phyloP scores from a whole-genome alignment of 1,284 basidiomycete genomes.

The Hemileia vastatrix region DNA sequence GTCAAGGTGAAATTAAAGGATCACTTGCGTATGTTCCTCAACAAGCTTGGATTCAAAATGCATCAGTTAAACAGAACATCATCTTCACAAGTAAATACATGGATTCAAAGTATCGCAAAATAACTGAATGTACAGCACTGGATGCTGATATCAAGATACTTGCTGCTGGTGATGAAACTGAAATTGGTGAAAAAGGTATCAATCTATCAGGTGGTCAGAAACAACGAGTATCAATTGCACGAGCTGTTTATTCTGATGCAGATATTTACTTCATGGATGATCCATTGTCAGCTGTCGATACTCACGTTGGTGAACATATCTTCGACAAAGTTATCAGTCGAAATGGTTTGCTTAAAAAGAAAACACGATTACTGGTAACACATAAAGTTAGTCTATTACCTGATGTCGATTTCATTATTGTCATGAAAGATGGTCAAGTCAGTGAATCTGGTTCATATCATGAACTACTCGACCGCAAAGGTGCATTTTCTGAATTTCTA shows the following conservation, averaged over 20 bases:
- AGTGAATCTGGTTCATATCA: slow-evolving; percentile 65
- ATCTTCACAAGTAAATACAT: slow-evolving; percentile 75
- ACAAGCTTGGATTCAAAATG: slow-evolving; percentile 63
- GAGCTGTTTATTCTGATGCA: slow-evolving; percentile 87
- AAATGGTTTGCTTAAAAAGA: slow-evolving; percentile 31
- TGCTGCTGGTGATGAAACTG: slow-evolving; percentile 86
- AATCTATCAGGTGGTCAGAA: slow-evolving; percentile 69
- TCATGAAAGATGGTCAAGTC: slow-evolving; percentile 60
- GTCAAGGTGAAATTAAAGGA: no score
- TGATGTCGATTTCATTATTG: slow-evolving; percentile 49
- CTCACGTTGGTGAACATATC: slow-evolving; percentile 77
- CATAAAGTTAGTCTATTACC: slow-evolving; percentile 4
- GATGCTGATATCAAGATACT: slow-evolving; percentile 74
- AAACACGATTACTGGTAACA: slow-evolving; percentile 5
- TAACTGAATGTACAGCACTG: slow-evolving; percentile 62
- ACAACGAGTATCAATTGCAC: slow-evolving; percentile 54
- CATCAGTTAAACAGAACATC: slow-evolving; percentile 88
- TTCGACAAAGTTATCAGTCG: slow-evolving; percentile 73
- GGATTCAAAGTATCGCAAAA: slow-evolving; percentile 66
- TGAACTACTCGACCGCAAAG: slow-evolving; percentile 56
- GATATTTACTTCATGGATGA: slow-evolving; percentile 79
- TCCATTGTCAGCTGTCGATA: slow-evolving; percentile 78
- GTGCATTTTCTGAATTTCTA: slow-evolving; percentile 65
- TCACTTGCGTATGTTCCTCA: slow-evolving; percentile 95
- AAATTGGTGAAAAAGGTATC: slow-evolving; percentile 66